These are phyloP conservation scores for Pholiota conissans DNA, from an alignment of 768 basidiomycete genomes.

Conservation along the genomic window DNA sequence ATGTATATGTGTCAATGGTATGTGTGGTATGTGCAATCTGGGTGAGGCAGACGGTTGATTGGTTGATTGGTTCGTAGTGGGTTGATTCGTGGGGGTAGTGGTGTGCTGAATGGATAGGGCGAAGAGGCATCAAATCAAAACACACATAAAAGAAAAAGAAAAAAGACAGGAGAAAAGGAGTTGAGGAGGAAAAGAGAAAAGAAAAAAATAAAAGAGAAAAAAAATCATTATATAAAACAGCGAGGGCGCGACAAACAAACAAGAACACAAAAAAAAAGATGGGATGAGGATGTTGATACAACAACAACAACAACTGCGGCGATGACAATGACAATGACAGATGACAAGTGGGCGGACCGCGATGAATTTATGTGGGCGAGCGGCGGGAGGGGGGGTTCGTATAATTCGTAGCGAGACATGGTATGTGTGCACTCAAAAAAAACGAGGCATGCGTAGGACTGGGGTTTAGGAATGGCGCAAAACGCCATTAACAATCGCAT, in stretches of 20 bases:
- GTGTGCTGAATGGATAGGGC: background rate
- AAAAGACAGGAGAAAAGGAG: too few species aligned
- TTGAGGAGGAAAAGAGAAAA: too few species aligned
- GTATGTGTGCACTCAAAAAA: too few species aligned
- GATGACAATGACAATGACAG: background rate
- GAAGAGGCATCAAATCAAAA: background rate
- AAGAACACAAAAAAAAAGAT: background rate
- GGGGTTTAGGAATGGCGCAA: too few species aligned
- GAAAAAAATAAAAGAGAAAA: background rate
- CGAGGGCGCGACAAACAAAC: background rate
- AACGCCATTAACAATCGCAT: background rate
- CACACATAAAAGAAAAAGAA: background rate
- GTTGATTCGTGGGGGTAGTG: background rate
- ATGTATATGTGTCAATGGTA: too few species aligned
- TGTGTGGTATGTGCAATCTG: background rate
- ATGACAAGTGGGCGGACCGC: background rate
- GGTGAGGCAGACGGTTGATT: too few species aligned
- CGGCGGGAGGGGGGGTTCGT: background rate
- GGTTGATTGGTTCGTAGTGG: too few species aligned
- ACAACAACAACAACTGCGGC: background rate
- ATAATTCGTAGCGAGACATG: background rate
- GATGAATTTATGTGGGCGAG: too few species aligned
- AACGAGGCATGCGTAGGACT: too few species aligned
- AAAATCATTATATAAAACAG: background rate
- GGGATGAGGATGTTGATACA: background rate